Base-by-base conservation (phyloP, 202 grass and related monocot species). In the Elaeis oleifera region DNA sequence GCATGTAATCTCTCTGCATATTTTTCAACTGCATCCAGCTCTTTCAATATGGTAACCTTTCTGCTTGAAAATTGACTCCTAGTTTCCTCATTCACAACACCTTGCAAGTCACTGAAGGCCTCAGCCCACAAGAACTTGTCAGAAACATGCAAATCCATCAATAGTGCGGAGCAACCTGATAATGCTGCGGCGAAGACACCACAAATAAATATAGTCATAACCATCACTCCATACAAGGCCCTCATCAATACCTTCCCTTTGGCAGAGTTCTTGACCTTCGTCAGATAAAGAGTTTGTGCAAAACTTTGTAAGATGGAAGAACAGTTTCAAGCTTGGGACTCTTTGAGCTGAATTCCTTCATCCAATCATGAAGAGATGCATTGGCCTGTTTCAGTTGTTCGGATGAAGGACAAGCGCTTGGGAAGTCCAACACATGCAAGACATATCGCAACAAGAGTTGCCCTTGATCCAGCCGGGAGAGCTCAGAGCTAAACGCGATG, bases 181-280 rank as follows among this genome's bases (percentile, higher is more conserved):
- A 97, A 63, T 18, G 69, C 58, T 1, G 84, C 63, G 26, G 85
- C 60, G 60, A 91, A 64, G n/a, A 85, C 55, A 4, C 79, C 72
- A 52, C 79, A 87, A 32, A 86, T 75, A 7, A 89, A 86, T 20
- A 92, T 78, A 0, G 78, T 97, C 26, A 89, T 39, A 6, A 78
- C 74, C 54, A 89, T 84, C 23, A 89, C 79, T 67, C 92, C 92
- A 58, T 85, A 89, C 56, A 96, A 70, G 24, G 92, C 84, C 21
- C 81, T 63, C 76, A 89, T 78, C 50, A 96, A 77, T 49, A 85
- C 81, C 69, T 76, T 84, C 22, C 87, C 91, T 64, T 92, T 92
- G 51, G 88, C 76, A 28, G 88, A 92, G 68, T 89, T 67, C 69
- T 79, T 96, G 61, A 85, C 77, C 78, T 89, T 92, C 60, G 71